Conservation (phyloP, 2,329 filamentous ascomycete species). For the Pseudogymnoascus sp. region DNA sequence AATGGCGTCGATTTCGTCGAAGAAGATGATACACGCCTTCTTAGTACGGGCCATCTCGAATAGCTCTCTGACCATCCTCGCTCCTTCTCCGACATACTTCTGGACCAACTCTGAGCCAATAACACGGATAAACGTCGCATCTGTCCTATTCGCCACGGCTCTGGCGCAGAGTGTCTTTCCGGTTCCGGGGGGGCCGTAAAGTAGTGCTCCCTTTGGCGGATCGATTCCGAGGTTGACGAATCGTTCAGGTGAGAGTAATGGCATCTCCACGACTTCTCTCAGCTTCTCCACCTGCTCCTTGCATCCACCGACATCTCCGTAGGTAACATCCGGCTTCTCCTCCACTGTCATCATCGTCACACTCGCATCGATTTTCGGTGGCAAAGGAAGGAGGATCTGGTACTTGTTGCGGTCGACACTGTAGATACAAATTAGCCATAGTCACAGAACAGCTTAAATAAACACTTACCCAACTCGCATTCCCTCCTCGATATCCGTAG, state of each 20-base stretch:
- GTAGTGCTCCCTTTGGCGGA: slow-evolving; percentile 89
- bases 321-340: slow-evolving; percentile 98
- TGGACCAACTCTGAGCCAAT: slow-evolving; percentile 97
- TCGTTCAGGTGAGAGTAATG: slow-evolving; percentile 86
- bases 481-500: slow-evolving; percentile 97
- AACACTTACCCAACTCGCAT: slow-evolving; percentile 77
- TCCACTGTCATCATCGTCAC: slow-evolving; percentile 99
- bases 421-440: slow-evolving; percentile 17
- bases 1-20: slow-evolving; percentile 95
- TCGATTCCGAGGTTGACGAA: slow-evolving; percentile 99
- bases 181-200: slow-evolving; percentile 96
- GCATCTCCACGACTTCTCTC: slow-evolving; percentile 97
- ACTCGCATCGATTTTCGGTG: slow-evolving; percentile 96
- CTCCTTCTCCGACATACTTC: slow-evolving; percentile 97
- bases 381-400: slow-evolving; percentile 91
- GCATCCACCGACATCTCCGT: slow-evolving; percentile 96
- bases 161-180: slow-evolving; percentile 97
- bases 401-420: slow-evolving; percentile 97
- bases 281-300: slow-evolving; percentile 99
- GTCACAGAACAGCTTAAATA: slow-evolving; percentile 12
- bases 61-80: slow-evolving; percentile 94
- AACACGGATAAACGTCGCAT: slow-evolving; percentile 96
- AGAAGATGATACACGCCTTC: slow-evolving; percentile 99
- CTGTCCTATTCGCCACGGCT: slow-evolving; percentile 94
- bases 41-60: slow-evolving; percentile 99